Base-by-base conservation (phyloP, 257 asterid genomes). In the Solanum peruvianum region DNA sequence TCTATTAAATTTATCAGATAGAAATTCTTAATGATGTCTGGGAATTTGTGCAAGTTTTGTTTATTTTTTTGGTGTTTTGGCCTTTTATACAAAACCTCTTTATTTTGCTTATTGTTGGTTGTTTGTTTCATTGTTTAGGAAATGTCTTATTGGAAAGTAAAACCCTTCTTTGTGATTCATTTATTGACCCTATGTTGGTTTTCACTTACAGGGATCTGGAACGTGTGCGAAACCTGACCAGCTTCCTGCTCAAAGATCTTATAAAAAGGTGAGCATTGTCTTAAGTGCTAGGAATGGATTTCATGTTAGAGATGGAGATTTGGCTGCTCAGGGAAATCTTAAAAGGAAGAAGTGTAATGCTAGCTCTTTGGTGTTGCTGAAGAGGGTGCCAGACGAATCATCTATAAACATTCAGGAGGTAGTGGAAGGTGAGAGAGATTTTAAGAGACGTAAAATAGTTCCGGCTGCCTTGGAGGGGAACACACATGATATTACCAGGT, bases 351-450 rank as follows among this genome's bases (percentile, higher is more conserved):
- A 87, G 72, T 85, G 85, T 82, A 81, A 33, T 35, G 25, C 73
- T 47, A 80, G 82, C 52, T 85, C 91, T 64, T 85, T 60, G 56
- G 73, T 87, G 77, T 33, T 70, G 67, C 86, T 90, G 62, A 88
- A 88, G 88, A 85, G 87, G 73, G 76, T 86, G 69, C 85, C 90
- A 25, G 90, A 90, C 12, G 75, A 89, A 27, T 72, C 85, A 67
- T 81, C 90, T 37, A 85, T 83, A 86, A 87, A 60, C 66, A 60
- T 86, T 25, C 87, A 73, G 72, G 85, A 87, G 21, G 45, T 37
- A 45, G 44, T 73, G 41, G 88, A 70, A 85, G 66, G 62, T 75
- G 87, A 85, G 27, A 37, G 47, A 52, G 88, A 82, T 81, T 78
- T 83, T 72, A 87, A 78, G 76, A 87, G 76, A 75, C 71, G 58